Percentiles rank a stretch among this genome's conserved stretches.
phyloP scores from a whole-genome alignment of 2,329 filamentous ascomycete species.

The Alternaria atra region DNA sequence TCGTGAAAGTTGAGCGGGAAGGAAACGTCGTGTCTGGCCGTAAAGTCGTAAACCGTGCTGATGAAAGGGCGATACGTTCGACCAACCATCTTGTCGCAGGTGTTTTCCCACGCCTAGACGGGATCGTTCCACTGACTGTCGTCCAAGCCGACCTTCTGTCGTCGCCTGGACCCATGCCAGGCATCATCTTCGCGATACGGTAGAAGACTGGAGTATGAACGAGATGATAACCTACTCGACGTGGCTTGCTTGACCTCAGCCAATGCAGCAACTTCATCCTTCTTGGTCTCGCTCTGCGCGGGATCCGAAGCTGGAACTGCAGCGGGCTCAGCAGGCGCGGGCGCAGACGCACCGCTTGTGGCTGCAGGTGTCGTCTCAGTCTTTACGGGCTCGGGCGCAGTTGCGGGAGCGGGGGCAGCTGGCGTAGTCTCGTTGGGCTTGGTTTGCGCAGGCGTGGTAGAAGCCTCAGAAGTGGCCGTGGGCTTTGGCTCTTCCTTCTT shows the following conservation, averaged over 20 bases:
- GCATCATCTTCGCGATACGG: conserved; percentile 18
- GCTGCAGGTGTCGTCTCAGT: conserved; percentile 19
- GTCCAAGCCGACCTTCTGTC: conserved; percentile 28
- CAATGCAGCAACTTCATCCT: conserved; percentile 39
- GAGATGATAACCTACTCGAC: conserved; percentile 42
- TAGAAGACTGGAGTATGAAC: conserved; percentile 12
- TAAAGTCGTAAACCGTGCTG: conserved; percentile 10
- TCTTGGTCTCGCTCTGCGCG: conserved; percentile 32
- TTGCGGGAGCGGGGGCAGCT: conserved; percentile 40
- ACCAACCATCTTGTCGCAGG: neutral
- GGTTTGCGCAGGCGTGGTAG: conserved; percentile 29
- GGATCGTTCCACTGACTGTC: conserved; percentile 21
- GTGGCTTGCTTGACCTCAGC: conserved; percentile 48
- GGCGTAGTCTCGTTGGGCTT: conserved; percentile 49
- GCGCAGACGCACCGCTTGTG: conserved; percentile 19
- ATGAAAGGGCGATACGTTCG: neutral
- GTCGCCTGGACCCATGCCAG: conserved; percentile 34
- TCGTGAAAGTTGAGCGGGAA: neutral
- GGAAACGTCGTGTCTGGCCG: conserved; percentile 2
- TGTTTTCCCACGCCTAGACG: conserved; percentile 10
- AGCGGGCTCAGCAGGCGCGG: conserved; percentile 20
- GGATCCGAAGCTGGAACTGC: conserved; percentile 31
- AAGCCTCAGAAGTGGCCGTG: conserved; percentile 36
- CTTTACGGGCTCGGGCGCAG: conserved; percentile 28
- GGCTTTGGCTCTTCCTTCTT: conserved; percentile 42